These are phyloP conservation scores for Alternaria postmessia DNA, from an alignment of 2,329 filamentous ascomycete genomes.

Conservation along the genomic window DNA sequence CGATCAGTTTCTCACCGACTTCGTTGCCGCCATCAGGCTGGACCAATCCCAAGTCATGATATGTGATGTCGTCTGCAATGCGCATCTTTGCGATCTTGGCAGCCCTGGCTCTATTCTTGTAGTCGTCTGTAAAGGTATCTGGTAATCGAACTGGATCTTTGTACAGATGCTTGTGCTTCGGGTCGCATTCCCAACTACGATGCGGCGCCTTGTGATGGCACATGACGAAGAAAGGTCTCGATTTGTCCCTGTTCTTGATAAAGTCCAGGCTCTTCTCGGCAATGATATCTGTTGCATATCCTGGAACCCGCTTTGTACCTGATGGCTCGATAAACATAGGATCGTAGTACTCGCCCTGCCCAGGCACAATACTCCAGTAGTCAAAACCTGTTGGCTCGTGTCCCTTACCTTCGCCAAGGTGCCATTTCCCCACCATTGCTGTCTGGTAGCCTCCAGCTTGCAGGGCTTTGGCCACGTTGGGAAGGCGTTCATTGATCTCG, in stretches of 20 bases:
- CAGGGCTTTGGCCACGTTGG: constrained; percentile 62
- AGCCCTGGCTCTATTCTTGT: constrained; percentile 62
- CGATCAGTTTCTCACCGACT: constrained; percentile 49
- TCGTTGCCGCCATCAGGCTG: constrained; percentile 60
- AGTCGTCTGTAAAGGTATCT: constrained; percentile 63
- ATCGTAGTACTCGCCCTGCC: constrained; percentile 63
- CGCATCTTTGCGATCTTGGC: constrained; percentile 62
- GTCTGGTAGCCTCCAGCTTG: constrained; percentile 59
- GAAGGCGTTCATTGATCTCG: constrained; percentile 60
- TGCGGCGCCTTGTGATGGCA: constrained; percentile 66
- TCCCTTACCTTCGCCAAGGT: constrained; percentile 58
- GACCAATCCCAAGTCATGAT: constrained; percentile 59
- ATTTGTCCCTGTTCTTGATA: constrained; percentile 31
- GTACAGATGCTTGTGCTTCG: constrained; percentile 60
- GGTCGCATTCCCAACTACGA: constrained; percentile 61
- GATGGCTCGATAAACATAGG: constrained; percentile 58
- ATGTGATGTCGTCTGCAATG: constrained; percentile 61
- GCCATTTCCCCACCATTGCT: constrained; percentile 65
- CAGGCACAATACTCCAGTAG: constrained; percentile 61
- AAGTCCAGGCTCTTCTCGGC: constrained; percentile 58
- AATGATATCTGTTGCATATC: constrained; percentile 63
- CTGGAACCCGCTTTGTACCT: constrained; percentile 44
- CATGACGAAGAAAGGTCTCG: constrained; percentile 63
- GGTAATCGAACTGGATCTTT: constrained; percentile 57
- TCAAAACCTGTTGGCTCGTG: constrained; percentile 57